phyloP scores from a whole-genome alignment of 306 rosid species.

The Lagenaria siceraria region DNA sequence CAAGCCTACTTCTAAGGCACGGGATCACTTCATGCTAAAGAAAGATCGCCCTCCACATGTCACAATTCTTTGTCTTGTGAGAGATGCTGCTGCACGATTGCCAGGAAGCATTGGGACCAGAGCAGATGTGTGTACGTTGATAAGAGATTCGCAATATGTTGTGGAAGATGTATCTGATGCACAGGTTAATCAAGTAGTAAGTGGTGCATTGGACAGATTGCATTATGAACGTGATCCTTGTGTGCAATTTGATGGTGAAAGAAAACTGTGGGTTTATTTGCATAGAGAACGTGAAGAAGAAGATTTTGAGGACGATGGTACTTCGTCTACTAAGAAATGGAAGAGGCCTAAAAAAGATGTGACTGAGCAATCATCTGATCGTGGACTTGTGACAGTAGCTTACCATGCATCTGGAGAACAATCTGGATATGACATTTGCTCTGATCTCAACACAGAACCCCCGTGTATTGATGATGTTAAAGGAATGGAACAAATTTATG shows the following conservation, averaged over 20 bases:
- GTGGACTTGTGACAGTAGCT: slow-evolving; percentile 69
- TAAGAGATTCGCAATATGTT: slow-evolving; percentile 93
- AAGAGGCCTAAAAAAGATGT: slow-evolving; percentile 93
- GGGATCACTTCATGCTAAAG: slow-evolving; percentile 98
- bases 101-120: slow-evolving; percentile 99
- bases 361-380: slow-evolving; percentile 66
- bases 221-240: slow-evolving; percentile 99
- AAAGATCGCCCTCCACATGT: slow-evolving; percentile 98
- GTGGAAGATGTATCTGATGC: slow-evolving; percentile 96
- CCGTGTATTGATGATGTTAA: slow-evolving; percentile 54
- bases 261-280: slow-evolving; percentile 95
- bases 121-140: slow-evolving; percentile 95
- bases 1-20: slow-evolving; percentile 98
- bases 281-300: slow-evolving; percentile 99
- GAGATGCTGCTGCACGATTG: slow-evolving; percentile 98
- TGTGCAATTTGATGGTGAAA: slow-evolving; percentile 93
- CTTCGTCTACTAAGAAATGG: slow-evolving; percentile 99
- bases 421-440: slow-evolving; percentile 58
- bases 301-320: slow-evolving; percentile 98
- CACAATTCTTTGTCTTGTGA: slow-evolving; percentile 93
- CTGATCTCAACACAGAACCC: slow-evolving; percentile 85
- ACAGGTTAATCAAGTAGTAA: slow-evolving; percentile 96
- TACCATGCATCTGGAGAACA: slow-evolving; percentile 53
- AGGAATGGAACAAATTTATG: slow-evolving; percentile 31
- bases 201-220: slow-evolving; percentile 97